phyloP scores from a whole-genome alignment of 108 stramenopile species.

The Fistulifera solaris region DNA sequence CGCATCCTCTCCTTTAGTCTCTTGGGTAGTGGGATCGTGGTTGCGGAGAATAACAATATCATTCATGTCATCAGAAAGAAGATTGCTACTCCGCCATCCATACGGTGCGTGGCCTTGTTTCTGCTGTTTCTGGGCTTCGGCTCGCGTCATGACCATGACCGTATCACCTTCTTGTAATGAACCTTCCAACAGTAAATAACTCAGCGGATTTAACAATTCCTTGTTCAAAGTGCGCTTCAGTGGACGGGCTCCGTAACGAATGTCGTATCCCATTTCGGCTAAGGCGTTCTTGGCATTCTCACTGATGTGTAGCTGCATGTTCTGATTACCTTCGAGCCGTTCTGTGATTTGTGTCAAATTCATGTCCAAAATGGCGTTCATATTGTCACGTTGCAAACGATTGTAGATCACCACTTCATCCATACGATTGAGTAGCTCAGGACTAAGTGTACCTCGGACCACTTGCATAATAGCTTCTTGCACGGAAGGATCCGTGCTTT shows the following conservation, averaged over 20 bases:
- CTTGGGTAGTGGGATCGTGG: conserved; percentile 10
- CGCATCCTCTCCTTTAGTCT: too few relatives aligned
- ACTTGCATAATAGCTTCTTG: conserved; percentile 55
- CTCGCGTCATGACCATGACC: conserved; percentile 54
- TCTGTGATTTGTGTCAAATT: conserved; percentile 46
- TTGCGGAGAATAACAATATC: conserved; percentile 60
- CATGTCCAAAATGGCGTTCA: conserved; percentile 61
- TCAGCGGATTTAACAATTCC: conserved; percentile 82
- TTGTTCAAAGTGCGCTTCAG: conserved; percentile 81
- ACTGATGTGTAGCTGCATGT: conserved; percentile 57
- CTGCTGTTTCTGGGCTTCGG: conserved; percentile 46
- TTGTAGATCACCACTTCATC: conserved; percentile 66
- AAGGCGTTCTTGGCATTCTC: conserved; percentile 40
- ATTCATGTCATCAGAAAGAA: conserved; percentile 40
- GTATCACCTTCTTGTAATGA: conserved; percentile 53
- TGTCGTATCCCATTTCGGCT: conserved; percentile 75
- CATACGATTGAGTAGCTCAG: conserved; percentile 74
- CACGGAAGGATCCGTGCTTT: conserved; percentile 56
- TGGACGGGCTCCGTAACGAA: conserved; percentile 91
- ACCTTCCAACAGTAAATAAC: conserved; percentile 57
- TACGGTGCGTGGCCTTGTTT: conserved; percentile 9
- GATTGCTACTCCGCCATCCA: conserved; percentile 41
- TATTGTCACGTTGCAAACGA: conserved; percentile 58
- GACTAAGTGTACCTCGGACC: conserved; percentile 53
- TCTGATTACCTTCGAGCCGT: conserved; percentile 48